Conservation (phyloP, 1,139 yeast genomes). For the Pichia kudriavzevii region DNA sequence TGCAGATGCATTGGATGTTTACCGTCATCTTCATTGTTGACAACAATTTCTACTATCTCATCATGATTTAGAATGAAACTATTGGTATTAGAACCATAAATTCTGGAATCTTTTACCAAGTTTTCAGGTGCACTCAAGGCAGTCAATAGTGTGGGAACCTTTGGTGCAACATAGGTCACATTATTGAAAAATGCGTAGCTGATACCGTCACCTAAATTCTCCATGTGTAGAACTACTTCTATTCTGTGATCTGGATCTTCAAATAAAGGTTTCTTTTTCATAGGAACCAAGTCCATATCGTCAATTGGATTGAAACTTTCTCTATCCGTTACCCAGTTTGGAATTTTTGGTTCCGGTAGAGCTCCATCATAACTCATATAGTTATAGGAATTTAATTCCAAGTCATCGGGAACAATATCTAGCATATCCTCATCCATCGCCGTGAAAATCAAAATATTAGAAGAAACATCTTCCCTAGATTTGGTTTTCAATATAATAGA, state of each 20-base stretch:
- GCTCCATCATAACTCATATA: conserved; percentile 42
- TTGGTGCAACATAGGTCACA: conserved; percentile 53
- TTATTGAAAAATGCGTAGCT: conserved; percentile 73
- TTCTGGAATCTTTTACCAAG: conserved; percentile 37
- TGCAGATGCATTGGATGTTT: conserved; percentile 81
- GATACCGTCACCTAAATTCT: conserved; percentile 62
- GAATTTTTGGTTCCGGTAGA: conserved; percentile 18
- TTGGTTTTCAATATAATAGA: conserved; percentile 55
- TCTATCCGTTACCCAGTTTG: conserved; percentile 17
- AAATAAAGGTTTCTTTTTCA: conserved; percentile 33
- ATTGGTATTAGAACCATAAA: conserved; percentile 66
- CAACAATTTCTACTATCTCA: conserved; percentile 59
- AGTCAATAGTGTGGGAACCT: conserved; percentile 57
- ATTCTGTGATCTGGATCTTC: conserved; percentile 58
- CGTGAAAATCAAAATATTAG: conserved; percentile 57
- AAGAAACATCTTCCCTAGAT: conserved; percentile 27
- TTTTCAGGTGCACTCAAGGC: conserved; percentile 47
- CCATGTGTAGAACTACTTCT: conserved; percentile 55
- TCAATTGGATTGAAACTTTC: conserved; percentile 33
- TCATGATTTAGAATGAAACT: conserved; percentile 52
- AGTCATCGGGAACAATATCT: conserved; percentile 47
- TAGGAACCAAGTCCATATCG: conserved; percentile 51
- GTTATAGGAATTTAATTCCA: conserved; percentile 48
- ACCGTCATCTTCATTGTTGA: conserved; percentile 67
- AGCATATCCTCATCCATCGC: conserved; percentile 59